Percentiles rank a stretch among this genome's conserved stretches.
Evolutionary conservation across 2,329 filamentous ascomycete genomes (phyloP).

Genomic region (Cryphonectria carpinicola): DNA sequence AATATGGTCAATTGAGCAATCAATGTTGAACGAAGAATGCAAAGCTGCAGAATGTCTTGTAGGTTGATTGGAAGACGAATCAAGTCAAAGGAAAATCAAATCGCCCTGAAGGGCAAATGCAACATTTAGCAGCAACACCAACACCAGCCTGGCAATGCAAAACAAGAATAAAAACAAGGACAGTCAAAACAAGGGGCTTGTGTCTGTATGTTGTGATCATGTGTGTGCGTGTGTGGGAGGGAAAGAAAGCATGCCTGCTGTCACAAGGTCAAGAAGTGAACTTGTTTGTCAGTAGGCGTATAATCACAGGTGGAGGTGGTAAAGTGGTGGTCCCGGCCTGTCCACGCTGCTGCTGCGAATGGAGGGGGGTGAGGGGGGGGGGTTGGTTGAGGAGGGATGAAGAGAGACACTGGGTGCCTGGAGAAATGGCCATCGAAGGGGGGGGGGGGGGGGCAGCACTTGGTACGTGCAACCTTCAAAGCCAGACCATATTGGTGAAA

Average conservation of each 20-base stretch:
- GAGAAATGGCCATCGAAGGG: not conserved
- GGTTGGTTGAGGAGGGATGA: not conserved
- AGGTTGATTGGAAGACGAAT: conserved; percentile 10
- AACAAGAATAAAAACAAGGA: conserved; percentile 6
- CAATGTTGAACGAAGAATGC: conserved; percentile 17
- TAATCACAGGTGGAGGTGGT: not conserved
- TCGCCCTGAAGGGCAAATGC: not conserved
- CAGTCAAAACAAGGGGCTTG: not conserved
- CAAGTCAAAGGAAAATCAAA: conserved; percentile 13
- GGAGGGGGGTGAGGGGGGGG: conserved; percentile 12
- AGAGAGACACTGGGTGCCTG: not conserved
- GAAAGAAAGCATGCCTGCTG: not conserved
- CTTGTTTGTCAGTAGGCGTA: conserved; percentile 12
- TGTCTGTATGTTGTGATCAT: not conserved
- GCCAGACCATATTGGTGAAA: not conserved
- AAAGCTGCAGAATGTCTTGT: conserved; percentile 24
- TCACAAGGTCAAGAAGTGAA: not conserved
- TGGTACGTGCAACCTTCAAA: conserved; percentile 5
- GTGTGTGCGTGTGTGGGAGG: not conserved
- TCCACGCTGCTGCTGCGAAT: not conserved
- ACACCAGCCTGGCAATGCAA: conserved; percentile 6
- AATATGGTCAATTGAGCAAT: conserved; percentile 10
- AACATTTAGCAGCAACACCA: conserved; percentile 26
- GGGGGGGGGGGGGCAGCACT: not conserved
- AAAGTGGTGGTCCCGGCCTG: not conserved